These are phyloP conservation scores for Euphorbia schlechtendalii DNA, from an alignment of 441 rosid species.

Conservation along the genomic window DNA sequence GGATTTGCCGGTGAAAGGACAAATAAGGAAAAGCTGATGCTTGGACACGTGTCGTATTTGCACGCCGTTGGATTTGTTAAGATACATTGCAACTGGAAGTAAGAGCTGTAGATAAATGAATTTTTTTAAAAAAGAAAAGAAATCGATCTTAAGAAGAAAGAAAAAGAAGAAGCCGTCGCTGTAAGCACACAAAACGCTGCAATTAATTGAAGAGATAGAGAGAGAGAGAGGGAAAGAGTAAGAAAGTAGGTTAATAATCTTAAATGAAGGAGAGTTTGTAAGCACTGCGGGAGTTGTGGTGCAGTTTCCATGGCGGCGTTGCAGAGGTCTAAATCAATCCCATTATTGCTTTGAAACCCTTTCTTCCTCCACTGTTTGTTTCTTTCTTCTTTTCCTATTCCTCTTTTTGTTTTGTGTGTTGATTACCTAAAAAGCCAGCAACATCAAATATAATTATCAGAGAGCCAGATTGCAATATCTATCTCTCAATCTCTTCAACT, in stretches of 20 bases:
- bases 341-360: slow-evolving; percentile 39
- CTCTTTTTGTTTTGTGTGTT: neutral
- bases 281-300: slow-evolving; percentile 28
- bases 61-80: slow-evolving; percentile 22
- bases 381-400: neutral
- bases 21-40: slow-evolving; percentile 24
- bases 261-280: slow-evolving; percentile 34
- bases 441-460: slow-evolving; percentile 14
- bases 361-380: neutral
- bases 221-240: slow-evolving; percentile 14
- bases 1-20: slow-evolving; percentile 30
- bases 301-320: slow-evolving; percentile 88
- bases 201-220: slow-evolving; percentile 24
- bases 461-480: slow-evolving; percentile 16
- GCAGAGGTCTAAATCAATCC: slow-evolving; percentile 77
- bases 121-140: neutral
- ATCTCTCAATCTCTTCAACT: slow-evolving; percentile 10
- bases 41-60: slow-evolving; percentile 29
- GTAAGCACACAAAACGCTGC: neutral
- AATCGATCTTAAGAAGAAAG: slow-evolving; percentile 3
- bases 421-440: slow-evolving; percentile 30
- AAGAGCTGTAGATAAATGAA: slow-evolving; percentile 63
- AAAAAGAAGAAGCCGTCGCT: neutral
- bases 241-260: slow-evolving; percentile 30
- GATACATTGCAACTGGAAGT: slow-evolving; percentile 60